Percentiles rank a stretch among this genome's conserved stretches.
Evolutionary conservation across 2,329 filamentous ascomycete species (phyloP).

Genomic region (Colletotrichum zoysiae): DNA sequence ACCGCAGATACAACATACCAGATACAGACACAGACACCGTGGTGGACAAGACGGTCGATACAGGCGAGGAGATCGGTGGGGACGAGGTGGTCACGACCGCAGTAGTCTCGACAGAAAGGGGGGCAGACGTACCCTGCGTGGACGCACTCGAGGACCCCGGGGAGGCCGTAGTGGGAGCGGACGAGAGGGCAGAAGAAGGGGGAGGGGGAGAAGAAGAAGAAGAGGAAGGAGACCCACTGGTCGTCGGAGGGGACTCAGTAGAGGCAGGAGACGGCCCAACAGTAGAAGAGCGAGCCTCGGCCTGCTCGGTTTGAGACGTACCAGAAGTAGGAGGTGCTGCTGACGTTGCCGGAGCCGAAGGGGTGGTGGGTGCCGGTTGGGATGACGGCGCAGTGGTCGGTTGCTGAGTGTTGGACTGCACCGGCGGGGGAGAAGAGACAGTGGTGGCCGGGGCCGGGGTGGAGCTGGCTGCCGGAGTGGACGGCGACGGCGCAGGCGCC

Average conservation of each 20-base stretch:
- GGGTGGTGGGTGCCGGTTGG: conserved; percentile 35
- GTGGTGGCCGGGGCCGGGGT: conserved; percentile 31
- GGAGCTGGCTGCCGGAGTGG: conserved; percentile 32
- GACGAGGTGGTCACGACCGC: conserved; percentile 40
- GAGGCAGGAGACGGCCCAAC: conserved; percentile 48
- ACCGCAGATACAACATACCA: conserved; percentile 38
- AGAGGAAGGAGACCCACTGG: conserved; percentile 43
- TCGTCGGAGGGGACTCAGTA: conserved; percentile 40
- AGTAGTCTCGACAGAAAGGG: conserved; percentile 41
- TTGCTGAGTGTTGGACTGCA: conserved; percentile 36
- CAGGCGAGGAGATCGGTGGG: conserved; percentile 34
- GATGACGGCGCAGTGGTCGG: conserved; percentile 33
- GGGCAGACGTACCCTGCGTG: conserved; percentile 43
- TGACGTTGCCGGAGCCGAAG: conserved; percentile 46
- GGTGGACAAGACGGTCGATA: conserved; percentile 2
- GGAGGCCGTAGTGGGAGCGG: conserved; percentile 43
- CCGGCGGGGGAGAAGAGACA: conserved; percentile 29
- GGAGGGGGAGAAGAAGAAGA: conserved; percentile 44
- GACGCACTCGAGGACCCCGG: conserved; percentile 40
- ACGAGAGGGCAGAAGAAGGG: conserved; percentile 47
- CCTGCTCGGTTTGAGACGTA: conserved; percentile 42
- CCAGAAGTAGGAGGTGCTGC: conserved; percentile 49
- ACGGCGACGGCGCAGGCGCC: conserved; percentile 43
- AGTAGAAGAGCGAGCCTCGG: conserved; percentile 45
- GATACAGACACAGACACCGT: conserved; percentile 30